These are phyloP conservation scores for Elongisporangium undulatum DNA, from an alignment of 352 stramenopile species.

Conservation along the genomic window DNA sequence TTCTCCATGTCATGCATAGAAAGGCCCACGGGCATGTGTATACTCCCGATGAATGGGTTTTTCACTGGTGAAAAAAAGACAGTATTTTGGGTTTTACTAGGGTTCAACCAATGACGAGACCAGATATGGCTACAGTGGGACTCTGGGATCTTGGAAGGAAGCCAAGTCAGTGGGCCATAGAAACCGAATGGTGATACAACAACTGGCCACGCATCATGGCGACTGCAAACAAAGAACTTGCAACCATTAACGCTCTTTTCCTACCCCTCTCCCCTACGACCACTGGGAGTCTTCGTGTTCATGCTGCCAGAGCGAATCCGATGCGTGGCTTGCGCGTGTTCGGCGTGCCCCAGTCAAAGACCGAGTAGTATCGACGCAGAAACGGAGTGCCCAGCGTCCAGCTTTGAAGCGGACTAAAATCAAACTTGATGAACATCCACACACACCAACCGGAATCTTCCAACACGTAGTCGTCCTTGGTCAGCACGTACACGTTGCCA, in stretches of 20 bases:
- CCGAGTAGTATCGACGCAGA: background rate
- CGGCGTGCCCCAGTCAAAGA: background rate
- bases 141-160: no score
- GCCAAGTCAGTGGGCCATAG: no score
- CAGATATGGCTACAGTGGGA: background rate
- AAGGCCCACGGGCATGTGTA: background rate
- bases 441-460: background rate
- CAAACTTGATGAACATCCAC: background rate
- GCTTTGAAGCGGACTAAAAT: background rate
- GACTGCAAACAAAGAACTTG: no score
- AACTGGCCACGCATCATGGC: no score
- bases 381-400: background rate
- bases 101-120: background rate
- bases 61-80: background rate
- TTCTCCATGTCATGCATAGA: background rate
- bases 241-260: no score
- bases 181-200: no score
- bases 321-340: background rate
- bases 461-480: background rate
- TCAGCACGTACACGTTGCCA: background rate
- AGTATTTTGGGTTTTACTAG: background rate
- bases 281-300: background rate
- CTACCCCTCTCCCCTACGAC: no score
- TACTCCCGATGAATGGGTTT: background rate
- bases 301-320: background rate